phyloP scores from a whole-genome alignment of 805 yeast genomes.

The Candida pini region DNA sequence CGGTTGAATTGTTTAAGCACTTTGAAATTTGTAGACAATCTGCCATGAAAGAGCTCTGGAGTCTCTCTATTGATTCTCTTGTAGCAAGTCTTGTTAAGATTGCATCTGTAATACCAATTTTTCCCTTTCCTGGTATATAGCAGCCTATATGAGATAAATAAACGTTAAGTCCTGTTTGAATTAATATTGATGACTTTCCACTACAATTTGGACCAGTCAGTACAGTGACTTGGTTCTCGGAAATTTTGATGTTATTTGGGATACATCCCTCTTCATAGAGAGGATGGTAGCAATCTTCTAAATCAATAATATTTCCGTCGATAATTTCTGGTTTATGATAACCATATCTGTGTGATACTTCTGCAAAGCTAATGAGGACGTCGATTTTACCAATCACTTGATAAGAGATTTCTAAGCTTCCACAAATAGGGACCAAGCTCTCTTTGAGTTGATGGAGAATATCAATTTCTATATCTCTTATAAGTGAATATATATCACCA shows the following conservation, averaged over 20 bases:
- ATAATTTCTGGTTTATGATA: conserved; percentile 31
- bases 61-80: conserved; percentile 34
- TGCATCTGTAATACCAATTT: conserved; percentile 42
- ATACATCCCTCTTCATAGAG: conserved; percentile 28
- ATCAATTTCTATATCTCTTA: conserved; percentile 38
- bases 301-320: conserved; percentile 18
- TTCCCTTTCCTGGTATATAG: conserved; percentile 48
- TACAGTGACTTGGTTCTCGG: conserved; percentile 25
- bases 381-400: conserved; percentile 32
- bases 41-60: conserved; percentile 45
- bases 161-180: conserved; percentile 44
- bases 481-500: conserved; percentile 38
- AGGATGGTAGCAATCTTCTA: conserved; percentile 42
- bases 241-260: conserved; percentile 31
- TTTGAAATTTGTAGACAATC: conserved; percentile 34
- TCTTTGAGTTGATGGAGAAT: conserved; percentile 29
- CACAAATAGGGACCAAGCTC: conserved; percentile 10
- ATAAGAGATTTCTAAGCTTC: conserved; percentile 16
- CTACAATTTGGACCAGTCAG: conserved; percentile 47
- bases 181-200: conserved; percentile 47
- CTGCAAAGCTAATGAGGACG: conserved; percentile 31
- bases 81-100: conserved; percentile 35
- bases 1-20: conserved; percentile 35
- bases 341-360: conserved; percentile 20
- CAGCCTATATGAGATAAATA: conserved; percentile 50